Evolutionary conservation across 1,139 yeast genomes (phyloP).

Genomic region (Yamadazyma blattariae): DNA sequence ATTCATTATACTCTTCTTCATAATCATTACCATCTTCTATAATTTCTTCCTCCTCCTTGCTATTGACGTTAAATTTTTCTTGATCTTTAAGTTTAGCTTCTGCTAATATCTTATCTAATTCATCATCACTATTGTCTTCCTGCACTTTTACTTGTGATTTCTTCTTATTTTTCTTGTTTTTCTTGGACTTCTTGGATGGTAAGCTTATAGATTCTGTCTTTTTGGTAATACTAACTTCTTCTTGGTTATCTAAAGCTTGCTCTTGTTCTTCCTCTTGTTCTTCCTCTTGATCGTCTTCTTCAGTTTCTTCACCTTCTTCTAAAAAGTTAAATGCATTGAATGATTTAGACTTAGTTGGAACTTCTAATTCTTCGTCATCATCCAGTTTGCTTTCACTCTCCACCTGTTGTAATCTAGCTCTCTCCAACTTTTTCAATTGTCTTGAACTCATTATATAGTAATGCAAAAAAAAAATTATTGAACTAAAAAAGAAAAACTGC

Average conservation of each 20-base stretch:
- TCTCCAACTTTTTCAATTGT: constrained; percentile 54
- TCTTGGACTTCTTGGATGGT: constrained; percentile 15
- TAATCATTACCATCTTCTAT: constrained; percentile 25
- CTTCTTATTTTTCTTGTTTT: constrained; percentile 17
- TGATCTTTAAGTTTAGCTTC: constrained; percentile 34
- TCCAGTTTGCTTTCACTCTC: neutral
- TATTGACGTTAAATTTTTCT: constrained; percentile 7
- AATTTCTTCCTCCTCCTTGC: constrained; percentile 2
- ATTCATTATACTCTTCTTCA: constrained; percentile 29
- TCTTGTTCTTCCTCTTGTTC: neutral
- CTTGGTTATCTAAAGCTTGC: neutral
- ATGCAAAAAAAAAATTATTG: too few relatives aligned
- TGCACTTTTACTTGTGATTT: constrained; percentile 19
- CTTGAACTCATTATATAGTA: constrained; percentile 56
- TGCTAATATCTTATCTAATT: constrained; percentile 37
- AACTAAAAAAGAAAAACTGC: too few relatives aligned
- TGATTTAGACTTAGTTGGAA: constrained; percentile 16
- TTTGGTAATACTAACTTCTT: neutral
- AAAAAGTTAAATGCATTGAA: constrained; percentile 57
- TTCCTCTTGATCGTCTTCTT: constrained; percentile 20
- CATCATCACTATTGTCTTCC: constrained; percentile 34
- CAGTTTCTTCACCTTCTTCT: constrained; percentile 33
- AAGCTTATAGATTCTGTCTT: neutral
- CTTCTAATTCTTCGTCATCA: constrained; percentile 14
- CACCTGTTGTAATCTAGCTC: constrained; percentile 4